Conservation (phyloP, 306 rosid species). For the Gynostemma pentaphyllum region DNA sequence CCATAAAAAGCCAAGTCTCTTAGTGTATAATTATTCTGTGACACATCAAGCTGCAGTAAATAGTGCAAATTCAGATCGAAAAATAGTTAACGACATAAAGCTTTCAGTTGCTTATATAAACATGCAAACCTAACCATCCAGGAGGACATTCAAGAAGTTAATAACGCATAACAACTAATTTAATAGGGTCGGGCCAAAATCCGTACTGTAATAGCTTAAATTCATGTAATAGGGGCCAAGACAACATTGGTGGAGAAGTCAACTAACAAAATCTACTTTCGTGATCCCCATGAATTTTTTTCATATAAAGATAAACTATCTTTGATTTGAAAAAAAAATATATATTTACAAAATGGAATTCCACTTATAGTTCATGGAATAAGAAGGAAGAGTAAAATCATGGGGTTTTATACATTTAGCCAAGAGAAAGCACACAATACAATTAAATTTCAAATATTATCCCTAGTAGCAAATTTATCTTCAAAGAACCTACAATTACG, state of each 20-base stretch:
- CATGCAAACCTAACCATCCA: neutral
- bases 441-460: too few relatives aligned
- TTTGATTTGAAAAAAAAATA: too few relatives aligned
- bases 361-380: too few relatives aligned
- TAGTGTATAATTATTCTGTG: constrained; percentile 42
- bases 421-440: too few relatives aligned
- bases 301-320: too few relatives aligned
- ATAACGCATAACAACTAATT: neutral
- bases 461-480: too few relatives aligned
- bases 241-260: neutral
- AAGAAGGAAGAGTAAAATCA: too few relatives aligned
- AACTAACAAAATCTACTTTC: neutral
- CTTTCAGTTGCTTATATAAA: neutral
- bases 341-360: too few relatives aligned
- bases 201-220: neutral
- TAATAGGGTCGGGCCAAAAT: neutral
- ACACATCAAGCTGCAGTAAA: constrained; percentile 59
- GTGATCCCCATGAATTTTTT: too few relatives aligned
- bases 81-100: neutral
- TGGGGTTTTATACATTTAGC: too few relatives aligned
- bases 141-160: neutral
- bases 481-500: too few relatives aligned
- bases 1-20: constrained; percentile 48
- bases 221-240: neutral
- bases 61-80: neutral